These are phyloP conservation scores for Coemansia sp. DNA, from an alignment of 192 early-diverging fungal genomes.

Conservation along the genomic window DNA sequence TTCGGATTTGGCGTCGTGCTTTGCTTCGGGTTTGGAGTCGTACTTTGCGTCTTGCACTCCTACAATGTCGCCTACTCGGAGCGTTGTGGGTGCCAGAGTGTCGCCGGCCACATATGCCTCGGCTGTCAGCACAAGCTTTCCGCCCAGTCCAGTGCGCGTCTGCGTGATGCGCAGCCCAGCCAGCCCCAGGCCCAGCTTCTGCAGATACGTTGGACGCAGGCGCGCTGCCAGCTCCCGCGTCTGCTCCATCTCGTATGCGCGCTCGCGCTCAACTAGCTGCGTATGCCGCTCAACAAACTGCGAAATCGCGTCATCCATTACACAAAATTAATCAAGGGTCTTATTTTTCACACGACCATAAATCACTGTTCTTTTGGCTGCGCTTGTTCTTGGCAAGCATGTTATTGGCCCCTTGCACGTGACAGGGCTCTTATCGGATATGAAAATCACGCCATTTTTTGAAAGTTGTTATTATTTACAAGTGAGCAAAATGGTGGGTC, in stretches of 20 bases:
- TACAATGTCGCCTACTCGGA: constrained; percentile 73
- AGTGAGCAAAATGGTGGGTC: not conserved
- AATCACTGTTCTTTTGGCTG: not conserved
- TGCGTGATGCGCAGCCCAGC: constrained; percentile 60
- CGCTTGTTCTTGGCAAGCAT: not conserved
- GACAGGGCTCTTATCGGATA: not conserved
- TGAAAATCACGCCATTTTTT: not conserved
- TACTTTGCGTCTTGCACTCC: constrained; percentile 26
- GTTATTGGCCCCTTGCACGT: not conserved
- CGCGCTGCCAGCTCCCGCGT: constrained; percentile 30
- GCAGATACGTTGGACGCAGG: constrained; percentile 61
- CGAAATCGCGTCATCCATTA: constrained; percentile 5
- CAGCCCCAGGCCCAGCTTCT: constrained; percentile 65
- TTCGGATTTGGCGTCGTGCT: not conserved
- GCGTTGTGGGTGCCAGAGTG: constrained; percentile 58
- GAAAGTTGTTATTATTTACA: not conserved
- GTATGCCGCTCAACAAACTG: constrained; percentile 43
- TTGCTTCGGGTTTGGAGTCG: not conserved
- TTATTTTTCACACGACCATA: no score
- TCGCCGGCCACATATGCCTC: constrained; percentile 61
- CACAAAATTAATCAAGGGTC: not conserved
- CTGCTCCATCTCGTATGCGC: constrained; percentile 49
- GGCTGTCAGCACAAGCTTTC: constrained; percentile 65
- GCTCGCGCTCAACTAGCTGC: constrained; percentile 58
- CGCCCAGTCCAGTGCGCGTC: constrained; percentile 68